phyloP scores from a whole-genome alignment of 768 basidiomycete genomes.

The Trametes cinnabarina region DNA sequence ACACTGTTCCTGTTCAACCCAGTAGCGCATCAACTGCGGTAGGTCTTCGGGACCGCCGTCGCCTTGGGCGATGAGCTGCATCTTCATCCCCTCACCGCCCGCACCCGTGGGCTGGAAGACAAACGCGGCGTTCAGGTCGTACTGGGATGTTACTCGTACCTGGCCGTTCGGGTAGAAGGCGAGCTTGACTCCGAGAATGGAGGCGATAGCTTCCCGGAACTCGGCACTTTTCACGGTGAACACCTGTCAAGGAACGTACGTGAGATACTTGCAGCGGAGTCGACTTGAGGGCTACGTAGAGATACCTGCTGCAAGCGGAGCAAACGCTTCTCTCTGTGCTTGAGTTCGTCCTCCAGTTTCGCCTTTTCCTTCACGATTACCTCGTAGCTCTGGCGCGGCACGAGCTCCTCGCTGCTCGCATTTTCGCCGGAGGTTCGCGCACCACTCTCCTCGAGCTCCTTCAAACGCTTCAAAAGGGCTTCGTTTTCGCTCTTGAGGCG shows the following conservation, averaged over 20 bases:
- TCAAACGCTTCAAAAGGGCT: constrained; percentile 67
- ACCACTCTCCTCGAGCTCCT: constrained; percentile 52
- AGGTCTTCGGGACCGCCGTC: constrained; percentile 75
- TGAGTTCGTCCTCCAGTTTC: constrained; percentile 56
- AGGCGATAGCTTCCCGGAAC: constrained; percentile 87
- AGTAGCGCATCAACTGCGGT: constrained; percentile 74
- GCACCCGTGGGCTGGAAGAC: constrained; percentile 67
- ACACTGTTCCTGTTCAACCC: constrained; percentile 84
- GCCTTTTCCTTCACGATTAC: constrained; percentile 57
- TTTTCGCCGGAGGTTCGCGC: constrained; percentile 21
- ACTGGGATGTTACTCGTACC: constrained; percentile 87
- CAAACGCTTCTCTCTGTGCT: constrained; percentile 80
- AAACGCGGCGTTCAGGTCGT: constrained; percentile 83
- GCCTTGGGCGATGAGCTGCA: constrained; percentile 74
- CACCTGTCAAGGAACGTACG: constrained; percentile 46
- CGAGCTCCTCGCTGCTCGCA: constrained; percentile 40
- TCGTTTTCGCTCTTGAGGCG: constrained; percentile 80
- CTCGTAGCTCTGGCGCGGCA: constrained; percentile 82
- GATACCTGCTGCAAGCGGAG: constrained; percentile 71
- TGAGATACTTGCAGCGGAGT: not conserved
- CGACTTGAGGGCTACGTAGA: constrained; percentile 40
- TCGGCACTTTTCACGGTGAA: constrained; percentile 84
- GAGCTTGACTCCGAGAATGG: constrained; percentile 88
- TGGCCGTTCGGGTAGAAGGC: constrained; percentile 90
- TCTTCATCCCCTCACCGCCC: constrained; percentile 41